Conservation (phyloP, 2,329 filamentous ascomycete genomes). For the Curvularia sp. region DNA sequence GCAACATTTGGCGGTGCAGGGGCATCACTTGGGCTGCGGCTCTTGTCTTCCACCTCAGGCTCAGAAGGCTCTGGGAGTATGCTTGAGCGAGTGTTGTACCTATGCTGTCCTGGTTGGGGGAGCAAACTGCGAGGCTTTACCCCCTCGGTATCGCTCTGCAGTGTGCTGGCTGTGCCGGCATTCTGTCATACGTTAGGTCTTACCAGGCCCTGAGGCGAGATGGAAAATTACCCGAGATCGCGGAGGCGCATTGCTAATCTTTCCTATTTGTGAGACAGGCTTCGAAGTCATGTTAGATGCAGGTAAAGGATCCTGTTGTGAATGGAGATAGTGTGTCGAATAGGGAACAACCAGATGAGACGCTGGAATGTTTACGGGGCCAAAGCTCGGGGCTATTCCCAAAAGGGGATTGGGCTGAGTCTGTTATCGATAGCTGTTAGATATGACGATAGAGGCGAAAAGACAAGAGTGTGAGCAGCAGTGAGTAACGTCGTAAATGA, state of each 20-base stretch:
- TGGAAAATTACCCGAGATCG: slow-evolving; percentile 14
- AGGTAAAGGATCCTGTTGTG: slow-evolving; percentile 32
- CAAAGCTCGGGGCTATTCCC: slow-evolving; percentile 12
- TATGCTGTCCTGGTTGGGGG: slow-evolving; percentile 44
- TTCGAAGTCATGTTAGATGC: slow-evolving; percentile 30
- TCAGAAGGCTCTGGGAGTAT: slow-evolving; percentile 12
- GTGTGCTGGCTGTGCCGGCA: slow-evolving; percentile 4
- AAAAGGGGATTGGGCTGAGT: neutral
- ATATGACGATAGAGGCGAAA: slow-evolving; percentile 5
- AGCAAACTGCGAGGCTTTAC: slow-evolving; percentile 39
- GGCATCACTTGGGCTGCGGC: neutral
- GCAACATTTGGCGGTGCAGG: slow-evolving; percentile 1
- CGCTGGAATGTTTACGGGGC: slow-evolving; percentile 14
- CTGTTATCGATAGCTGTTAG: slow-evolving; percentile 16
- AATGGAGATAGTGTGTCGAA: slow-evolving; percentile 5
- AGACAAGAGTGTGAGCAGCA: neutral
- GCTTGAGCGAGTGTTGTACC: slow-evolving; percentile 20
- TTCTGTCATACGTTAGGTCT: slow-evolving; percentile 16
- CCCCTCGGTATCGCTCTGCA: slow-evolving; percentile 20
- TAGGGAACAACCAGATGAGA: slow-evolving; percentile 13
- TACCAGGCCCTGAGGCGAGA: neutral
- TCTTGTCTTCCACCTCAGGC: slow-evolving; percentile 5
- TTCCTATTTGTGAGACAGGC: slow-evolving; percentile 23
- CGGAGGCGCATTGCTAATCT: slow-evolving; percentile 18
- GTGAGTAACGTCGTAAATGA: slow-evolving; percentile 6